A percentile compares a stretch with the other conserved stretches of the same genome.
Evolutionary conservation across 176 grass and related monocot species (phyloP).

Genomic region (Sorghum bicolor): Sorghum_bicolor_NCBIv3 NC_012878.2:57456001-57456500

Average conservation of each 20-base stretch:
- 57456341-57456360: neutral
- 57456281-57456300: neutral
- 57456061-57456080: neutral
- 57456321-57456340: neutral
- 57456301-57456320: neutral
- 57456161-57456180: neutral
- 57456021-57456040: neutral
- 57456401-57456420: neutral
- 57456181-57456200: neutral
- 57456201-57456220: neutral
- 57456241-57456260: neutral
- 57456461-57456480: neutral
- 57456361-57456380: neutral
- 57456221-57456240: neutral
- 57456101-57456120: neutral
- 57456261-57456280: neutral
- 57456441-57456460: neutral
- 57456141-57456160: neutral
- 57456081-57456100: neutral
- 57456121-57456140: neutral
- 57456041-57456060: neutral
- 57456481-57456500: neutral
- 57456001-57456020: neutral
- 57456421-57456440: neutral
- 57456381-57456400: neutral